Evolutionary conservation across 495 filamentous ascomycete genomes (phyloP), one percentile per base, ranked within the genome.

Genomic region (Hypoxylon rickii): DNA sequence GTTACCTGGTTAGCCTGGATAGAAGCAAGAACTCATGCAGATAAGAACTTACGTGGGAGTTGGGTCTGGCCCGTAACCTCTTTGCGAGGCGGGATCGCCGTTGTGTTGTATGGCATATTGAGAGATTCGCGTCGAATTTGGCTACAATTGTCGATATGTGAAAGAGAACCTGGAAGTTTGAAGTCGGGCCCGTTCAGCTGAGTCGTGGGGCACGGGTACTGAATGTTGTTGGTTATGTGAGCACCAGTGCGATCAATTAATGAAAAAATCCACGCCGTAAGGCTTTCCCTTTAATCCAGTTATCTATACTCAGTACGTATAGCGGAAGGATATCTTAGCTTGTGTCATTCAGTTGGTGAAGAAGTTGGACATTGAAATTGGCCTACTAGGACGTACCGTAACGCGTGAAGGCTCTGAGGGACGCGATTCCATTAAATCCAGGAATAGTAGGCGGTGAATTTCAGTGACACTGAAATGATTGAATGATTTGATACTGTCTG

Each of bases 71-170:
- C 94, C 7, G 89, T 94, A 46, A 88, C 83, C 73, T 96, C 91
- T 60, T 89, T 86, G 32, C 87, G 70, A 37, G 87, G 88, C 55
- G 82, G 82, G 49, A 94, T 94, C 22, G 89, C 86, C 0, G 85
- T 82, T 58, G 87, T 91, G 73, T 96, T 97, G 78, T 96, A 92
- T 18, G 92, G 85, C 92, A 96, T 96, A 2, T 15, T 40, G 41
- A 37, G 2, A 2, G 10, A n/a, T 20, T 37, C 17, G 13, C 4
- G 3, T 50, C 15, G 32, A 31, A 21, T n/a, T 29, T 29, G 24
- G 10, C 24, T 29, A 10, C 24, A 10, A 29, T 4, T 12, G 16
- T 40, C 3, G 20, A n/a, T n/a, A n/a, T n/a, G n/a, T n/a, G n/a
- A n/a, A n/a, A n/a, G n/a, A n/a, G n/a, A n/a, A n/a, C n/a, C n/a